Evolutionary conservation across 176 grass and related monocot species (phyloP), one percentile per base, ranked within the genome.

Genomic region (Bolboschoenus planiculmis): DNA sequence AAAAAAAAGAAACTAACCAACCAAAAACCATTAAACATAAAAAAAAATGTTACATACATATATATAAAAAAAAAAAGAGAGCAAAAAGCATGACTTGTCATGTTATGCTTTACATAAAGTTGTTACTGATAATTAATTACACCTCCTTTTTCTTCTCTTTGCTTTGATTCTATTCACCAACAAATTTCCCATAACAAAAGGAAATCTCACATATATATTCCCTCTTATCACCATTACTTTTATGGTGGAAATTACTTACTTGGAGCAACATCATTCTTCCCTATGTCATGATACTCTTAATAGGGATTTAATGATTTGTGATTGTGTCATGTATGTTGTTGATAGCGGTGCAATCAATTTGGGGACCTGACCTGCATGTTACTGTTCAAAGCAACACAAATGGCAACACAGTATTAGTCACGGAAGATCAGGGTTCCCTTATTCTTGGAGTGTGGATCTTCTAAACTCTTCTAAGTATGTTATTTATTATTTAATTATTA

Each of bases 391-490:
- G 23, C 10, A 74, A 50, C 72, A 77, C 72, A 77, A 27, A 33
- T 51, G 26, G 11, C 5, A 9, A 77, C 15, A 53, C 46, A 53
- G 50, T 18, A 53, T 9, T 34, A 23, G 35, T 23, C 65, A 21
- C 8, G 13, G 44, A 51, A 76, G 44, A 53, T 76, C 43, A 18
- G 26, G 14, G 15, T 76, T 46, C 39, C 39, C 21, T 72, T 72
- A 46, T 72, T 72, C 67, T 50, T 31, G 43, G 72, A 77, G 72
- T 76, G 72, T 15, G 44, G 26, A 48, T 77, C 72, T 76, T 33
- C 15, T 30, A 72, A n/a, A 75, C 13, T 75, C 24, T 30, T n/a
- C n/a, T 9, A 44, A 44, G 5, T 44, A 44, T 44, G 1, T 44
- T 6, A 44, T 44, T 0, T 44, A 44, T 6, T 44, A 44, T 44